These are phyloP conservation scores for Rutstroemia sp. DNA, from an alignment of 2,329 filamentous ascomycete species.

Conservation along the genomic window DNA sequence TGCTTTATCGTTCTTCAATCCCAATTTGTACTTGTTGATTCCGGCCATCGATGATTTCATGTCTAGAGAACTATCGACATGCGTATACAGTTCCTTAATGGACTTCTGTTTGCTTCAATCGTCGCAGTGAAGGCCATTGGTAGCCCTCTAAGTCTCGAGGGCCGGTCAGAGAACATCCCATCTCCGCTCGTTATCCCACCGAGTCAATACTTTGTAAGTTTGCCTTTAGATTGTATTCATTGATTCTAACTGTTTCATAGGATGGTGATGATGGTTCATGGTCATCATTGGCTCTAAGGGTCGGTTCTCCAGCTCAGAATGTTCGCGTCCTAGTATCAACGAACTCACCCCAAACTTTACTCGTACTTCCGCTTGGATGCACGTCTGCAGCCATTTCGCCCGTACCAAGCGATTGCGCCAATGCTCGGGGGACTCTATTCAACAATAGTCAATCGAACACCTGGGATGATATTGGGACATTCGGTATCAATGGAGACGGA, in stretches of 20 bases:
- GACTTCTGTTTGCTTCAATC: neutral
- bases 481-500: conserved; percentile 31
- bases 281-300: conserved; percentile 59
- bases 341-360: conserved; percentile 31
- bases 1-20: neutral
- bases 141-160: neutral
- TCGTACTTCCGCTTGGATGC: conserved; percentile 29
- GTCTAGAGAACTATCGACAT: conserved; percentile 4
- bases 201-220: conserved; percentile 18
- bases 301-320: conserved; percentile 44
- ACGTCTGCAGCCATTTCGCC: conserved; percentile 26
- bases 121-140: neutral
- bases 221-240: neutral
- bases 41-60: neutral
- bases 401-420: conserved; percentile 31
- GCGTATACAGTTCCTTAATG: conserved; percentile 3
- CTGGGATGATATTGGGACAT: conserved; percentile 38
- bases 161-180: conserved; percentile 2
- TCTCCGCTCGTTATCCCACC: conserved; percentile 15
- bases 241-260: conserved; percentile 31
- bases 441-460: conserved; percentile 43
- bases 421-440: conserved; percentile 51
- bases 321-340: conserved; percentile 34
- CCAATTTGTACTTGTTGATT: neutral
- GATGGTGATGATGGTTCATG: conserved; percentile 60